Conservation (phyloP, 805 yeast genomes). For the Teunomyces funiuensis region DNA sequence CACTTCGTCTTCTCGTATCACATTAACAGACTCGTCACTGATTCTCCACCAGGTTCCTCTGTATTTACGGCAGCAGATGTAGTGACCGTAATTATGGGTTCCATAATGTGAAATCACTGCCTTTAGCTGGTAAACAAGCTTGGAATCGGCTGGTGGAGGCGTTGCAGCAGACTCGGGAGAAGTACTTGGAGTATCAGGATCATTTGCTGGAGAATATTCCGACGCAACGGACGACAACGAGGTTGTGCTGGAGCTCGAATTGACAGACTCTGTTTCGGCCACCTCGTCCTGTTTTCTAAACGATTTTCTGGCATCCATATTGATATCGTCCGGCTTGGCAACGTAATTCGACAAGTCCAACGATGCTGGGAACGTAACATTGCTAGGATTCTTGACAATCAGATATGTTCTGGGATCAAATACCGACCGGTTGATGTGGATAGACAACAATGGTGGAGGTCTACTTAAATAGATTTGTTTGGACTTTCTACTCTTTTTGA, state of each 20-base stretch:
- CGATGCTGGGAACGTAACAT: slow-evolving; percentile 70
- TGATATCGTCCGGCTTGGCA: slow-evolving; percentile 66
- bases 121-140: slow-evolving; percentile 65
- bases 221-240: background rate
- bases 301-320: slow-evolving; percentile 75
- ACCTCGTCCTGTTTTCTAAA: slow-evolving; percentile 59
- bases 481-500: slow-evolving; percentile 73
- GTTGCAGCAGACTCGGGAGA: background rate
- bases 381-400: slow-evolving; percentile 80
- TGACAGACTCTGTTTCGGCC: background rate
- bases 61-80: slow-evolving; percentile 78
- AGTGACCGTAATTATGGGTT: slow-evolving; percentile 96
- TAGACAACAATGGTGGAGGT: slow-evolving; percentile 78
- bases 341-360: slow-evolving; percentile 69
- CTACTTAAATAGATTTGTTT: slow-evolving; percentile 79
- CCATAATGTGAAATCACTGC: slow-evolving; percentile 93
- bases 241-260: slow-evolving; percentile 1
- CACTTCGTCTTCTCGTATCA: slow-evolving; percentile 80
- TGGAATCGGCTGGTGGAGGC: slow-evolving; percentile 26
- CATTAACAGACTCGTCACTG: slow-evolving; percentile 83
- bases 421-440: slow-evolving; percentile 91
- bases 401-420: slow-evolving; percentile 84
- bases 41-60: slow-evolving; percentile 95
- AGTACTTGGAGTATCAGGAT: slow-evolving; percentile 1
- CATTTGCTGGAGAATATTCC: slow-evolving; percentile 2